These are phyloP conservation scores for Arthrobotrys musiformis DNA, from an alignment of 2,329 filamentous ascomycete genomes.

Conservation along the genomic window DNA sequence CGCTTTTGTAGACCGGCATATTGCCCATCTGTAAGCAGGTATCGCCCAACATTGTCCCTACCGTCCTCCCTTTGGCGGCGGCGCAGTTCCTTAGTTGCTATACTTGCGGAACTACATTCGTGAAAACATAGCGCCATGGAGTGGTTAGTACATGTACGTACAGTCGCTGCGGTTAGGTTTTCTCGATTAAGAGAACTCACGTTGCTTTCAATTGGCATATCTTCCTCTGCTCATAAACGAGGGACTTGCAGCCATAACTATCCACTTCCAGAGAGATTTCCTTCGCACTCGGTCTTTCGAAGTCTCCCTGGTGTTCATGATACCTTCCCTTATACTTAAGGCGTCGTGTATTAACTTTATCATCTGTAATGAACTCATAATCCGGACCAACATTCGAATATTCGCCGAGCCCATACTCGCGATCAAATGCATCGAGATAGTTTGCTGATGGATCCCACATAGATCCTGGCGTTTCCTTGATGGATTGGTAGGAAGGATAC, in stretches of 20 bases:
- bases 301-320: neutral
- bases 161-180: too few relatives aligned
- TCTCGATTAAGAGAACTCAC: neutral
- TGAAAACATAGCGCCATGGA: too few relatives aligned
- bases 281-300: neutral
- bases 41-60: neutral
- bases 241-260: neutral
- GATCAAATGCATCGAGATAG: neutral
- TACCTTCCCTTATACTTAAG: too few relatives aligned
- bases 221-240: neutral
- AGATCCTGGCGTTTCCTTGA: neutral
- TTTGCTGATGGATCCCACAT: neutral
- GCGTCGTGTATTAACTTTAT: neutral
- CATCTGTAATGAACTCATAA: neutral
- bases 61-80: neutral
- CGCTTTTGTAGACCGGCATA: neutral
- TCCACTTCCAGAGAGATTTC: neutral
- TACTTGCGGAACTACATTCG: neutral
- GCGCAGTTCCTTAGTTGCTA: neutral
- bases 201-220: neutral
- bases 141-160: too few relatives aligned
- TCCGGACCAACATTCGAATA: neutral
- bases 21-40: neutral
- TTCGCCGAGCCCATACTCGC: neutral
- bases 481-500: neutral